A percentile compares a stretch with the other conserved stretches of the same genome.
phyloP scores from a whole-genome alignment of 768 basidiomycete species.

The Fomitopsis pulvina region DNA sequence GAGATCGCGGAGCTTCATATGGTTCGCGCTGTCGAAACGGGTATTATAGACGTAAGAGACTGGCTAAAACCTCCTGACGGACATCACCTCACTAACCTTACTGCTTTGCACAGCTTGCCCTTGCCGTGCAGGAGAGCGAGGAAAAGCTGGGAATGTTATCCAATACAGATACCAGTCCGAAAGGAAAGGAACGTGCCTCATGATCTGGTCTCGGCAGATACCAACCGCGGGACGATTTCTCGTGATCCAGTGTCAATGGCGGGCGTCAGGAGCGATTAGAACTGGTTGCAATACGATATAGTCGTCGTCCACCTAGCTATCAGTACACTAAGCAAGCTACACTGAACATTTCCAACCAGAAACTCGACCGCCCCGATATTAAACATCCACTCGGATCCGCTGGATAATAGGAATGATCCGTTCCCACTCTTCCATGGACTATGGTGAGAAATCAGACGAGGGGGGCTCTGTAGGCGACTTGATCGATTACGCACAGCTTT shows the following conservation, averaged over 20 bases:
- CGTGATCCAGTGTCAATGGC: no score
- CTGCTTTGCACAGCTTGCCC: constrained; percentile 44
- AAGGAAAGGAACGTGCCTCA: constrained; percentile 16
- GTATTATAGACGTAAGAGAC: constrained; percentile 63
- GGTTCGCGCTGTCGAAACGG: constrained; percentile 77
- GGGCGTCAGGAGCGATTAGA: no score
- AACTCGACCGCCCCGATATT: constrained; percentile 7
- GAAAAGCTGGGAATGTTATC: constrained; percentile 42
- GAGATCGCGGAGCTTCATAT: constrained; percentile 67
- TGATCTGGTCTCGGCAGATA: constrained; percentile 1
- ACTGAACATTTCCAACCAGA: constrained; percentile 6
- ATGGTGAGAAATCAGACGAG: constrained; percentile 4
- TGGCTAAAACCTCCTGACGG: neutral
- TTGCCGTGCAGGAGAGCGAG: constrained; percentile 76
- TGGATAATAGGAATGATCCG: constrained; percentile 89
- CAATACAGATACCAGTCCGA: constrained; percentile 5
- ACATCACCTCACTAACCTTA: neutral
- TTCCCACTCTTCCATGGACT: constrained; percentile 98
- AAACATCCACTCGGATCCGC: constrained; percentile 90
- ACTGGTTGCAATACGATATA: neutral
- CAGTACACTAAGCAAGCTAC: constrained; percentile 10
- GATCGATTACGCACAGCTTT: constrained; percentile 46
- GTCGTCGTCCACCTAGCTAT: neutral
- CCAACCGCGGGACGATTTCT: no score
- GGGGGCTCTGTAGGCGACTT: constrained; percentile 11